Evolutionary conservation across 352 stramenopile species (phyloP), one percentile per base, ranked within the genome.

Genomic region (Phytophthora pseudosyringae): DNA sequence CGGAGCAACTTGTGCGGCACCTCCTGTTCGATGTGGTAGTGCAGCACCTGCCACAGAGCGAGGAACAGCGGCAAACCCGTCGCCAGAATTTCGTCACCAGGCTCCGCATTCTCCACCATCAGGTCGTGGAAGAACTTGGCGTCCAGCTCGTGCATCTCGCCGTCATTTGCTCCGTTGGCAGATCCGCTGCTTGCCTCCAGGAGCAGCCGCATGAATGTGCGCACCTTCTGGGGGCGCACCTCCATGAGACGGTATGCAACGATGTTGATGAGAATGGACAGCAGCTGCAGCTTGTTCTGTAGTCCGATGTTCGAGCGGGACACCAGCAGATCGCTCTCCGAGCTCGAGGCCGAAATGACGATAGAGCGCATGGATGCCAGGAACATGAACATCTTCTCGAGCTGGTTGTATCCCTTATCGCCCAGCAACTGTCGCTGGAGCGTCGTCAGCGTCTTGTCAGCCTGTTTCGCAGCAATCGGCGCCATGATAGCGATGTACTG

Each of bases 21-120:
- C 53, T 95, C 86, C 64, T 95, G 86, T 50, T 95, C 86, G 13
- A 95, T 80, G 67, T 93, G 86, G 70, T 95, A 95, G 49, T 93
- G 81, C 39, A 95, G 77, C 43, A 93, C 85, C 51, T 95, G 83
- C 75, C 81, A 92, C 28, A 95, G 65, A 40, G 86, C 78, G 16
- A 95, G 60, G 39, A 95, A 88, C 26, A 95, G 67, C 13, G 86
- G 84, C 26, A 95, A 75, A 1, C 86, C 86, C 3, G 82, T 91
- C 40, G 74, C 77, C 32, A 95, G 69, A 18, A 91, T 64, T 21
- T 91, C 82, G 48, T 93, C 83, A 29, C 60, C 75, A 15, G 80
- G 59, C 4, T 86, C 73, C 16, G 91, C 77, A 36, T 76, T 78
- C 5, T 68, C 69, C 40, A 89, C 50, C 45, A 91, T 71, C 13